Conservation (phyloP, 2,329 filamentous ascomycete genomes). For the Neophaeococcomyces aloes region DNA sequence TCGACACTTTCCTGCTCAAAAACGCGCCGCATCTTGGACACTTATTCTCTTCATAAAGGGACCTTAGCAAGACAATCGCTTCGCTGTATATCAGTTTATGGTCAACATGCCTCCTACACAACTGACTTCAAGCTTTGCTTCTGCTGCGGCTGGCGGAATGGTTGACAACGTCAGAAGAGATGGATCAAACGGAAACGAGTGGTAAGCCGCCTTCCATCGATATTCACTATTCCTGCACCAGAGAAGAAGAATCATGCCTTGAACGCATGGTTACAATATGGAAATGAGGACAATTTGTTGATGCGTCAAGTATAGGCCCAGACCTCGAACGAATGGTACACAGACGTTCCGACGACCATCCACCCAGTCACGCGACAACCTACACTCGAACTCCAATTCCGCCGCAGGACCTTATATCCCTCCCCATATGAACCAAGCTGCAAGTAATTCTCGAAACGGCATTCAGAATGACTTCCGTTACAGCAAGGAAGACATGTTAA, state of each 20-base stretch:
- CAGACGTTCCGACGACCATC: constrained; percentile 58
- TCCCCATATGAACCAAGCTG: constrained; percentile 46
- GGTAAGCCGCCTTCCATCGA: constrained; percentile 44
- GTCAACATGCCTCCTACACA: constrained; percentile 54
- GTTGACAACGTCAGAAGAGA: constrained; percentile 46
- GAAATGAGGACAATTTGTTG: background rate
- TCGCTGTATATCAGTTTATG: background rate
- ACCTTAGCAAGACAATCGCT: background rate
- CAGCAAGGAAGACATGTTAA: constrained; percentile 66
- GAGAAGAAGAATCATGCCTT: background rate
- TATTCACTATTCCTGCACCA: background rate
- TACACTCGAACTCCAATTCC: constrained; percentile 28
- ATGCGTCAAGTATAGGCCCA: constrained; percentile 39
- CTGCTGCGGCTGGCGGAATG: constrained; percentile 67
- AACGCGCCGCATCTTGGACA: constrained; percentile 1
- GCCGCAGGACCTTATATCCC: constrained; percentile 47
- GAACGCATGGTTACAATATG: background rate
- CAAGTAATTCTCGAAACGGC: constrained; percentile 41
- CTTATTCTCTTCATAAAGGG: background rate
- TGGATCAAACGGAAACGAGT: constrained; percentile 56
- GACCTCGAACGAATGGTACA: constrained; percentile 53
- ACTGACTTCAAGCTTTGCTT: constrained; percentile 72
- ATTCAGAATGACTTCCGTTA: constrained; percentile 52
- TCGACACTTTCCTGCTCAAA: background rate
- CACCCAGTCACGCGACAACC: constrained; percentile 37